Percentiles rank a stretch among this genome's conserved stretches.
These are phyloP conservation scores for Cytospora piceicola DNA, from an alignment of 2,329 filamentous ascomycete genomes.

Conservation along the genomic window DNA sequence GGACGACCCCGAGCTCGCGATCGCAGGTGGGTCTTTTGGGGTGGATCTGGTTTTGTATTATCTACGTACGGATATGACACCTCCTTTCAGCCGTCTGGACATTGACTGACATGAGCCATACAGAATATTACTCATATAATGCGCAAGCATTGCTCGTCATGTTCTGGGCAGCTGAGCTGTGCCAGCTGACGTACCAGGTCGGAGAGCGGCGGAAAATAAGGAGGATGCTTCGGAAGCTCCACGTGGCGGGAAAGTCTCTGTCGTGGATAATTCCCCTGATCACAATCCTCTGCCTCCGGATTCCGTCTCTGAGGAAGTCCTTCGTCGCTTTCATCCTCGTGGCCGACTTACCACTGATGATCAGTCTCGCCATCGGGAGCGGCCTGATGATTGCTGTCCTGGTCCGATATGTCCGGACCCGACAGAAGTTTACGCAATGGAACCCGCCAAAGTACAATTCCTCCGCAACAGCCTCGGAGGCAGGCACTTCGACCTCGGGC, in stretches of 20 bases:
- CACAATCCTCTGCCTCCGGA: conserved; percentile 31
- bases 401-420: conserved; percentile 33
- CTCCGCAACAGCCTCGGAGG: conserved; percentile 20
- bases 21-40: conserved; percentile 35
- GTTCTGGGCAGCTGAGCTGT: conserved; percentile 32
- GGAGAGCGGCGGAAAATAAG: conserved; percentile 31
- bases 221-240: conserved; percentile 31
- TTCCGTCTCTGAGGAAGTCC: conserved; percentile 28
- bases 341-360: conserved; percentile 34
- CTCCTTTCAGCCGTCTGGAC: neutral
- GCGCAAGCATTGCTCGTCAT: conserved; percentile 34
- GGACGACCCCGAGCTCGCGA: conserved; percentile 32
- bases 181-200: conserved; percentile 28
- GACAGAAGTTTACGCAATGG: conserved; percentile 36
- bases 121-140: conserved; percentile 36
- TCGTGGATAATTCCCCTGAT: conserved; percentile 33
- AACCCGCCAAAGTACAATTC: conserved; percentile 26
- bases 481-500: conserved; percentile 7
- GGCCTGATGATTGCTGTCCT: conserved; percentile 35
- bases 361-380: conserved; percentile 35
- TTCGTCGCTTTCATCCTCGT: conserved; percentile 31
- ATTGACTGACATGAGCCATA: neutral
- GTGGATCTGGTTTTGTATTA: conserved; percentile 36
- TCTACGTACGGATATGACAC: conserved; percentile 31
- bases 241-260: conserved; percentile 32